Evolutionary conservation across 2,329 filamentous ascomycete species (phyloP), one percentile per base, ranked within the genome.

Genomic region (Talaromyces sp.): DNA sequence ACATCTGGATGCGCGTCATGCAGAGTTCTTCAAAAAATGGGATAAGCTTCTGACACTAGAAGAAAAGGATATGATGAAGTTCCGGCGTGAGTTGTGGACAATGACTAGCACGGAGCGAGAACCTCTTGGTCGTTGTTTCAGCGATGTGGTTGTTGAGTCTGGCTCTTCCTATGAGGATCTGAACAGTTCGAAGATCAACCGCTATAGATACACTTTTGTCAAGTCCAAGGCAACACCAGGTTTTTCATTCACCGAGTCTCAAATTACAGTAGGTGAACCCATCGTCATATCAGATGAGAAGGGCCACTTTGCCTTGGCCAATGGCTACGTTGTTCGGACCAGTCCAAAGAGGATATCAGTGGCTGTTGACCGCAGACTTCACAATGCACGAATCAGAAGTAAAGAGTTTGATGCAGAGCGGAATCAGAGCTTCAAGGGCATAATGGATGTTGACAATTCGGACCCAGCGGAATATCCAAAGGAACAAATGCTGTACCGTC

Each of bases 221-320:
- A 96, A 96, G 72, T 84, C 87, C 62, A 82, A 83, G 25, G 74
- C 83, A 0, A 70, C 79, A 2, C 68, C 86, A 0, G 82, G 82
- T 0, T 93, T 95, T 70, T 96, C 92, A 0, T 99, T 99, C 71
- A 79, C 91, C 1, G 93, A 98, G 69, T 98, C 93, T 1, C 92
- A 98, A 70, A 84, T 99, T 33, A 86, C 83, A 1, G 83, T 91
- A 28, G 93, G 93, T 46, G 95, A 99, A 71, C 93, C 95, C 0
- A 88, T 98, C 57, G 95, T 99, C n/a, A 85, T 99, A 3, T 98
- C 95, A 0, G 95, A 97, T 69, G 95, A 99, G 74, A 83, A 91
- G 65, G 95, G 95, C 0, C 95, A 99, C 73, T 99, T 96, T 79
- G 93, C 93, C 0, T 83, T 99, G 42, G 93, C 93, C 0, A 92